Base-by-base conservation (phyloP, 768 basidiomycete species). In the Phylloporus sp. region DNA sequence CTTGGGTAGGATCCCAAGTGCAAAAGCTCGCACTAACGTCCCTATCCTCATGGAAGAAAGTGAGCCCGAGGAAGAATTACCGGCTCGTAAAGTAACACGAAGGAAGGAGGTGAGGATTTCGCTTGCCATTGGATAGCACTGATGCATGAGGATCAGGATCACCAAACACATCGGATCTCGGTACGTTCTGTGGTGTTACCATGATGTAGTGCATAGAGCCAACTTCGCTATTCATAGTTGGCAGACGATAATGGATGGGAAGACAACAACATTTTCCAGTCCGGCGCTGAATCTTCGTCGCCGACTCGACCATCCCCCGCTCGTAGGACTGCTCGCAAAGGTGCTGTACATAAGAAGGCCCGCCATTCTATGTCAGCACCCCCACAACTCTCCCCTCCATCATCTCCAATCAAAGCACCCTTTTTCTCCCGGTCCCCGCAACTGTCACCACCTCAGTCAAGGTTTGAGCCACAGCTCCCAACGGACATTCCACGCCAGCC, bases 261-360 rank as follows among this genome's bases (percentile, higher is more conserved):
- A 59, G 89, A 90, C 54, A 90, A 89, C 59, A 91, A 92, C 53
- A 80, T 90, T 23, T 92, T 92, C 63, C 89, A 92, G 60, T 90
- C 87, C 9, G 89, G 87, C n/a, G 84, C 84, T 5, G 89, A 91
- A 56, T 86, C 84, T n/a, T 87, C 87, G 7, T 90, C 87, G 13
- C 88, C 89, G 27, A 65, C 62, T 9, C 82, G 82, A 15, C 80
- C 84, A 28, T 77, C 82, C 6, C 84, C 82, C 36, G 49, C 68
- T 48, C 67, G 72, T 54, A 73, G 74, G 65, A 53, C 71, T 36
- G 60, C 73, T 48, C 69, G 76, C 51, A 74, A 70, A 52, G 49
- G 61, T 59, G 48, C 55, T 49, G 54, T 48, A 7, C 58, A 71
- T 6, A 76, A 72, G 34, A 83, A 77, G 58, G 73, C 78, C 23